Percentiles rank a stretch among this genome's conserved stretches.
Conservation (phyloP, 345 rosid genomes). For the Reutealis trisperma region DNA sequence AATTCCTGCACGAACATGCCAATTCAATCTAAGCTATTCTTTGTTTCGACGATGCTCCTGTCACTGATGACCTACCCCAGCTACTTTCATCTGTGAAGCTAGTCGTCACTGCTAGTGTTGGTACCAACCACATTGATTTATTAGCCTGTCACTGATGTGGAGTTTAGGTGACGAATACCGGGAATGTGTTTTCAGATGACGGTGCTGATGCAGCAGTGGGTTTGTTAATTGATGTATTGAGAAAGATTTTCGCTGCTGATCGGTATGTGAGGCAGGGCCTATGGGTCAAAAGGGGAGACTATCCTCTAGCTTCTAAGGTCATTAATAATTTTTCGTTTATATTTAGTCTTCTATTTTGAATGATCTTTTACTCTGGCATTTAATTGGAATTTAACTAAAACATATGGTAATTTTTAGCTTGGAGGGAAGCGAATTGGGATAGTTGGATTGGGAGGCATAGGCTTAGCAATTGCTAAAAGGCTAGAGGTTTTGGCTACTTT, state of each 20-base stretch:
- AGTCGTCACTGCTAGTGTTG: slow-evolving; percentile 47
- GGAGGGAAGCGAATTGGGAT: slow-evolving; percentile 26
- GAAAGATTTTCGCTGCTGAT: slow-evolving; percentile 53
- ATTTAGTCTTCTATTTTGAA: background rate
- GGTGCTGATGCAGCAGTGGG: slow-evolving; percentile 60
- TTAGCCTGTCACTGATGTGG: slow-evolving; percentile 56
- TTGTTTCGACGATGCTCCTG: background rate
- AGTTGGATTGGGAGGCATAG: slow-evolving; percentile 28
- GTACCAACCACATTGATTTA: slow-evolving; percentile 58
- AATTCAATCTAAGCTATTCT: slow-evolving; percentile 12
- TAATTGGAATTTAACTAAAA: background rate
- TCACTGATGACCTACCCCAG: slow-evolving; percentile 21
- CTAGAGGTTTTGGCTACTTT: slow-evolving; percentile 19
- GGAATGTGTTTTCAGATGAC: slow-evolving; percentile 43
- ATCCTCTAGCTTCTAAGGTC: slow-evolving; percentile 52
- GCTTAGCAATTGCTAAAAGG: slow-evolving; percentile 18
- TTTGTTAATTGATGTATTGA: slow-evolving; percentile 47
- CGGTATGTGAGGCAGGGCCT: slow-evolving; percentile 45
- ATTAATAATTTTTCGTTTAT: too few relatives aligned
- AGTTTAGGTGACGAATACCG: slow-evolving; percentile 45
- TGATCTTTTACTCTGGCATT: too few relatives aligned
- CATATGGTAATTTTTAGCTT: slow-evolving; percentile 10
- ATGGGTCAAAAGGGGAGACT: slow-evolving; percentile 42
- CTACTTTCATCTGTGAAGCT: slow-evolving; percentile 44
- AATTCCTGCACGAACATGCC: slow-evolving; percentile 8